Percentiles rank a stretch among this genome's conserved stretches.
Evolutionary conservation across 1,284 basidiomycete genomes (phyloP).

Genomic region (Ceratobasidium sp.): DNA sequence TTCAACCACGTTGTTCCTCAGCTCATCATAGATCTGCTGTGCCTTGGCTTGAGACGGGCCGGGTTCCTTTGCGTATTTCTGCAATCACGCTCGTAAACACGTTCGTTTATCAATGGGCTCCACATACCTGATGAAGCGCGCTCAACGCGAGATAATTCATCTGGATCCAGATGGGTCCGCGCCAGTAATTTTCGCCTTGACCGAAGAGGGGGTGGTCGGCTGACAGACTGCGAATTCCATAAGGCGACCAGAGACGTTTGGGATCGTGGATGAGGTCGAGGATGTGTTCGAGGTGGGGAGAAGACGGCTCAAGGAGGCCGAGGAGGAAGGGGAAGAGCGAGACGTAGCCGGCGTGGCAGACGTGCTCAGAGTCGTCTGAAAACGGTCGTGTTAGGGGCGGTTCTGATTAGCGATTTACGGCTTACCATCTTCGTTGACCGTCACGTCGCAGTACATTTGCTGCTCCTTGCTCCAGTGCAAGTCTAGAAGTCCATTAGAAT

Average conservation of each 20-base stretch:
- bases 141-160: conserved; percentile 91
- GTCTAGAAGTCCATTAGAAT: conserved; percentile 56
- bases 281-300: conserved; percentile 78
- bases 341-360: conserved; percentile 91
- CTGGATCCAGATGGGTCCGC: conserved; percentile 94
- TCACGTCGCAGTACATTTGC: conserved; percentile 92
- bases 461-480: conserved; percentile 90
- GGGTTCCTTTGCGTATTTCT: conserved; percentile 79
- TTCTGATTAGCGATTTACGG: conserved; percentile 23
- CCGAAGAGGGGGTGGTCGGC: conserved; percentile 86
- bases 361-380: conserved; percentile 85
- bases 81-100: not conserved
- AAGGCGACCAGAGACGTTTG: conserved; percentile 86
- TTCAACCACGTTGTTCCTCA: conserved; percentile 81
- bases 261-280: conserved; percentile 82
- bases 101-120: not conserved
- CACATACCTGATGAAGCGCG: conserved; percentile 72
- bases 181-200: conserved; percentile 94
- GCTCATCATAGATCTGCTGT: conserved; percentile 75
- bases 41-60: conserved; percentile 82
- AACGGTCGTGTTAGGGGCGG: not conserved
- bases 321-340: conserved; percentile 92
- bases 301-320: conserved; percentile 74
- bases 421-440: conserved; percentile 81
- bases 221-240: conserved; percentile 86